Evolutionary conservation across 2,329 filamentous ascomycete genomes (phyloP).

Genomic region (Coniochaeta prunicola): DNA sequence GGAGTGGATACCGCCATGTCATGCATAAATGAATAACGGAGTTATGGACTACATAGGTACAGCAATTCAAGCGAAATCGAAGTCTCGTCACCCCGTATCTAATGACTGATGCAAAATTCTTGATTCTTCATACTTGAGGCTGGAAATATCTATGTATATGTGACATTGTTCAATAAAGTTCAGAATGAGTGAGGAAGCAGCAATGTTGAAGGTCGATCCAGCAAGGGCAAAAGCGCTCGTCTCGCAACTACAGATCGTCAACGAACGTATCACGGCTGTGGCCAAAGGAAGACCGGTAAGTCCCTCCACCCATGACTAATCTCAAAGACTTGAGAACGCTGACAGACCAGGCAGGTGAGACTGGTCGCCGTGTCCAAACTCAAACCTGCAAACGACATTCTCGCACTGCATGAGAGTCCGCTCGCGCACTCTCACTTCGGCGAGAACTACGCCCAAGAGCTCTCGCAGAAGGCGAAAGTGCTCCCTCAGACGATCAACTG

Average conservation of each 20-base stretch:
- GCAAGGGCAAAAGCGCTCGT: slow-evolving; percentile 54
- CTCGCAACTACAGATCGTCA: slow-evolving; percentile 55
- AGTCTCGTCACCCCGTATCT: too few relatives aligned
- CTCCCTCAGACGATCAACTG: slow-evolving; percentile 73
- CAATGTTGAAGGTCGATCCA: slow-evolving; percentile 54
- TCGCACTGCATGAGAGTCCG: slow-evolving; percentile 65
- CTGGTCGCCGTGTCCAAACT: slow-evolving; percentile 94
- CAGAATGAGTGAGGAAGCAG: slow-evolving; percentile 35
- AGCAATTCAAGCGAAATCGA: too few relatives aligned
- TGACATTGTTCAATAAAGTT: not conserved
- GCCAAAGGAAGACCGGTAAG: slow-evolving; percentile 48
- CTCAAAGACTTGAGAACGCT: not conserved
- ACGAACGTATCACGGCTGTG: slow-evolving; percentile 47
- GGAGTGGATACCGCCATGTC: not conserved
- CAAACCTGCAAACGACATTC: slow-evolving; percentile 86
- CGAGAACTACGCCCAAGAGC: slow-evolving; percentile 92
- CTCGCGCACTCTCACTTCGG: slow-evolving; percentile 72
- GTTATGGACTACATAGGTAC: not conserved
- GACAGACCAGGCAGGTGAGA: slow-evolving; percentile 51
- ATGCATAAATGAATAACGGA: not conserved
- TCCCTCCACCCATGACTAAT: slow-evolving; percentile 5
- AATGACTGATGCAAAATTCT: too few relatives aligned
- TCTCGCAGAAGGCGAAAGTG: slow-evolving; percentile 75
- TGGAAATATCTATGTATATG: not conserved
- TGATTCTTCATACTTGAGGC: too few relatives aligned